Conservation (phyloP, 108 stramenopile species). For the Pseudonitzschia pungens region DNA sequence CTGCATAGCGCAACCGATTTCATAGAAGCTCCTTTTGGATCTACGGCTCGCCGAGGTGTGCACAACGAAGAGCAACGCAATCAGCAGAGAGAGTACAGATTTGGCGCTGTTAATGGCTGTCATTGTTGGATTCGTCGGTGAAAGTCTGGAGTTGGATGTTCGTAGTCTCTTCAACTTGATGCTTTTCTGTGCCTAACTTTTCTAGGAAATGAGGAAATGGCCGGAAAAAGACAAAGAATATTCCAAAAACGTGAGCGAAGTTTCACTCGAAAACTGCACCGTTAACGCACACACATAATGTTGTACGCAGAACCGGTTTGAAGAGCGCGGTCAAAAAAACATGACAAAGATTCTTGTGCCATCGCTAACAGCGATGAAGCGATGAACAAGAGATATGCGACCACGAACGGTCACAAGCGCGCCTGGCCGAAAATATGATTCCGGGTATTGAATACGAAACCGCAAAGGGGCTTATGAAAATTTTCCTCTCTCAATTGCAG, state of each 20-base stretch:
- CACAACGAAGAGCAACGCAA: neutral
- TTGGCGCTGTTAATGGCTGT: neutral
- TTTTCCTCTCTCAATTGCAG: too few relatives aligned
- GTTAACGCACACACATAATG: too few relatives aligned
- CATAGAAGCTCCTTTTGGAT: neutral
- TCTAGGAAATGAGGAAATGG: too few relatives aligned
- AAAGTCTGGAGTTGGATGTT: neutral
- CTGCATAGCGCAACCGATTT: neutral
- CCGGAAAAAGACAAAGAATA: too few relatives aligned
- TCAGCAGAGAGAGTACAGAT: neutral
- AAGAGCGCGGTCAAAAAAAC: neutral
- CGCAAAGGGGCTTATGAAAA: neutral
- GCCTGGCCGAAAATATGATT: neutral
- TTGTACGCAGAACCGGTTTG: too few relatives aligned
- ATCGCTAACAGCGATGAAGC: neutral
- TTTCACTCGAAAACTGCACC: too few relatives aligned
- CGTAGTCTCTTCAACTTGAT: too few relatives aligned
- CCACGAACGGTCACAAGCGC: neutral
- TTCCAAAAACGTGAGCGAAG: too few relatives aligned
- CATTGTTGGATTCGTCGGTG: neutral
- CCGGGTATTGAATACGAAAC: neutral
- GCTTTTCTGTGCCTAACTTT: too few relatives aligned
- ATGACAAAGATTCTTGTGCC: neutral
- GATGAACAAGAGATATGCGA: neutral
- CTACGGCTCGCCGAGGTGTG: neutral